Conservation (phyloP, 148 eudicot genomes). For the Nyssa sinensis region DNA sequence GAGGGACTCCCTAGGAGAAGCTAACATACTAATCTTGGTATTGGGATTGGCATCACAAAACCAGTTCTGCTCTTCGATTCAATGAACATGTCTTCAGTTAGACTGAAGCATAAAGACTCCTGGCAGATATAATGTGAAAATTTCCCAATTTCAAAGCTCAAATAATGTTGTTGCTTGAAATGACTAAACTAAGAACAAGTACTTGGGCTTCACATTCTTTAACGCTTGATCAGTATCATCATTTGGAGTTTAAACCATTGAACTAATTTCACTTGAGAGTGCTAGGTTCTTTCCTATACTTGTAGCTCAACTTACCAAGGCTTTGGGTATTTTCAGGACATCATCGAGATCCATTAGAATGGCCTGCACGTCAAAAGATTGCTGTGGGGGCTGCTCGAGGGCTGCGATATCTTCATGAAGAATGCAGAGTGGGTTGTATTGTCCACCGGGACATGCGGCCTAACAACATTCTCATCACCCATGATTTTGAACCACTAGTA, state of each 20-base stretch:
- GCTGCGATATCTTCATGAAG: conserved; percentile 48
- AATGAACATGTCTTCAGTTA: neutral
- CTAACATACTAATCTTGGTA: neutral
- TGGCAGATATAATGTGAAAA: neutral
- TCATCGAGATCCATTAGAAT: conserved; percentile 29
- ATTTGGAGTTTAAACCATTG: conserved; percentile 1
- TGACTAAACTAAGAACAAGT: neutral
- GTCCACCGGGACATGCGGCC: conserved; percentile 54
- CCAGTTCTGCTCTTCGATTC: neutral
- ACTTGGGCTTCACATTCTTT: neutral
- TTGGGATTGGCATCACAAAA: neutral
- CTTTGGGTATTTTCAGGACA: conserved; percentile 17
- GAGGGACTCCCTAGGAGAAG: neutral
- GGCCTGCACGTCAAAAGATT: conserved; percentile 44
- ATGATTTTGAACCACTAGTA: conserved; percentile 52
- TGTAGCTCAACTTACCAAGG: neutral
- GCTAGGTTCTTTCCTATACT: neutral
- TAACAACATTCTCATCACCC: conserved; percentile 47
- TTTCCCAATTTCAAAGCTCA: neutral
- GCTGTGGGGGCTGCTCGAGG: conserved; percentile 50
- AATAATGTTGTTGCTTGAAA: neutral
- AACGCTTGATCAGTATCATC: conserved; percentile 6
- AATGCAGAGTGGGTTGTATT: conserved; percentile 51
- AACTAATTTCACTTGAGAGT: neutral
- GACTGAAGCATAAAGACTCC: neutral